Evolutionary conservation across 768 basidiomycete species (phyloP).

Genomic region (Kockovaella imperatae): DNA sequence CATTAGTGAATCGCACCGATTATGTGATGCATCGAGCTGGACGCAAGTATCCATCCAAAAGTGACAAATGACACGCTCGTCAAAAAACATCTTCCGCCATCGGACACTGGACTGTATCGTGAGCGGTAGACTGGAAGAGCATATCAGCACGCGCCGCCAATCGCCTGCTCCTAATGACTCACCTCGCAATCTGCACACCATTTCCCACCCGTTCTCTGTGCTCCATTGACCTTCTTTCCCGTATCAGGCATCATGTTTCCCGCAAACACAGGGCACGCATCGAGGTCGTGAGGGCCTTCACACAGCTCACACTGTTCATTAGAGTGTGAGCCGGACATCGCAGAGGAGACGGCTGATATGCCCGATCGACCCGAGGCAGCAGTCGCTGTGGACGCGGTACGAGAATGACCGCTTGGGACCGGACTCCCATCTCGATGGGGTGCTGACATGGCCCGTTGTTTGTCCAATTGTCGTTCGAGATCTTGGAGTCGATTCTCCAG

Average conservation of each 20-base stretch:
- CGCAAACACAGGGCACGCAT: slow-evolving; percentile 37
- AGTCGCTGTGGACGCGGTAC: background rate
- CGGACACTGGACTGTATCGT: slow-evolving; percentile 40
- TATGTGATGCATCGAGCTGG: too few species aligned
- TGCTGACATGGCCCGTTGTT: slow-evolving; percentile 1
- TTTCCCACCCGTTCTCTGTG: slow-evolving; percentile 11
- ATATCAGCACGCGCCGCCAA: background rate
- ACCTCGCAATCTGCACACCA: slow-evolving; percentile 44
- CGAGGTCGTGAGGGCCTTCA: slow-evolving; percentile 39
- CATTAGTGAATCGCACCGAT: too few species aligned
- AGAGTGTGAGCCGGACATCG: slow-evolving; percentile 7
- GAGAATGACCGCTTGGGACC: background rate
- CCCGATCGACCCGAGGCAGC: background rate
- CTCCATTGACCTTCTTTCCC: too few species aligned
- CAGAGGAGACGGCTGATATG: background rate
- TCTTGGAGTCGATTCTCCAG: slow-evolving; percentile 30
- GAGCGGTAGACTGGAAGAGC: slow-evolving; percentile 25
- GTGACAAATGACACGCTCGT: background rate
- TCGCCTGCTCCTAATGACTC: slow-evolving; percentile 7
- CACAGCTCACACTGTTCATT: slow-evolving; percentile 34
- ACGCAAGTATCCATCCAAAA: too few species aligned
- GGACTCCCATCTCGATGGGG: background rate
- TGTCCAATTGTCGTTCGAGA: slow-evolving; percentile 27
- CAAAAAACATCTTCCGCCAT: slow-evolving; percentile 42
- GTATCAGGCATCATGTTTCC: slow-evolving; percentile 20